Base-by-base conservation (phyloP, 208 protist species). In the Trypanosoma cruzi region DNA sequence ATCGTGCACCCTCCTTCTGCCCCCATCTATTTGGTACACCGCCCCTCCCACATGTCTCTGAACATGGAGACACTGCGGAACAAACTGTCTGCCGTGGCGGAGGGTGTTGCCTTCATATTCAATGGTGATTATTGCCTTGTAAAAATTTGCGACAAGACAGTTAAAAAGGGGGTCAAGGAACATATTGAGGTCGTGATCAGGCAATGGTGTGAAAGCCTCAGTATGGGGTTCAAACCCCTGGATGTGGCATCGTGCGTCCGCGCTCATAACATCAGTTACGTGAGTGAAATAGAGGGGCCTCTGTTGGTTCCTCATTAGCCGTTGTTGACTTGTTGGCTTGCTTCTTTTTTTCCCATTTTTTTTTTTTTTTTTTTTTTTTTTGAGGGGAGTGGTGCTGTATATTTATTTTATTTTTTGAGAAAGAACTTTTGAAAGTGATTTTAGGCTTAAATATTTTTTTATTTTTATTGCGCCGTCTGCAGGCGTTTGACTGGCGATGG, bases 1-100 rank as follows among this genome's bases (percentile, higher is more conserved):
- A 56, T 86, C 66, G 55, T 81, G 28, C 71, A 70, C 0, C 59
- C 54, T 10, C 61, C 40, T 1, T 28, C 14, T 8, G 24, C 63
- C 10, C 56, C 53, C 8, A 44, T 68, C 3, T 75, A 52, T 57
- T 3, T 60, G n/a, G 26, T 65, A 22, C 20, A 52, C 2, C 61
- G 48, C 20, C 36, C 2, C 6, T 32, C 40, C 2, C 10, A 37
- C 22, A 18, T 28, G 16, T 22, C 4, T 0, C 16, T 75, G 3
- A 11, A 22, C 34, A 18, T 28, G n/a, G 71, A 75, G 36, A 10
- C 6, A 2, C 57, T 75, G 6, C 61, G 71, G 26, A 24, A 55
- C 28, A 48, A 56, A 34, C 28, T 75, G 4, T 29, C 29, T 6
- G 0, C 1, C 29, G 7, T 53, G n/a, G 42, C 31, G 18, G 42